These are phyloP conservation scores for Piper betle DNA, from an alignment of 164 flowering plant genomes.

Conservation along the genomic window DNA sequence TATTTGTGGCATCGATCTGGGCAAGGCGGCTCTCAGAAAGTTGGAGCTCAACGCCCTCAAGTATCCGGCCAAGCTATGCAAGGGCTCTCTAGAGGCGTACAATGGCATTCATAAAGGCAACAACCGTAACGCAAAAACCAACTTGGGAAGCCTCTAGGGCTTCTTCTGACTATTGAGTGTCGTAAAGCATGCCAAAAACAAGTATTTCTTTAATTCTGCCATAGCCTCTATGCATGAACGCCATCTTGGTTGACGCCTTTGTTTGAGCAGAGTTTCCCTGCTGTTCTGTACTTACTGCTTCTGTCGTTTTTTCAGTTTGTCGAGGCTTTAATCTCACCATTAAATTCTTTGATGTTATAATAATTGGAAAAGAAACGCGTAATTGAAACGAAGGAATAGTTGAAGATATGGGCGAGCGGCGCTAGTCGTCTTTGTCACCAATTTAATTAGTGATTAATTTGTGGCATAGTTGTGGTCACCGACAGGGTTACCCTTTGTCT, in stretches of 20 bases:
- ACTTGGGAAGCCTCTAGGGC: not conserved
- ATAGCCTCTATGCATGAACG: not conserved
- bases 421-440: too few relatives aligned
- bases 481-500: too few relatives aligned
- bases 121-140: not conserved
- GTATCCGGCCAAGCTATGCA: slow-evolving; percentile 13
- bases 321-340: too few relatives aligned
- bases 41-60: slow-evolving; percentile 28
- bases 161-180: not conserved
- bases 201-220: not conserved
- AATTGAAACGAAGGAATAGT: too few relatives aligned
- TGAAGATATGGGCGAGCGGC: too few relatives aligned
- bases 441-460: too few relatives aligned
- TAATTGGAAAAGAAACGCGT: too few relatives aligned
- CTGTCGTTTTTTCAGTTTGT: too few relatives aligned
- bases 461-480: too few relatives aligned
- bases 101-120: not conserved
- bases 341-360: too few relatives aligned
- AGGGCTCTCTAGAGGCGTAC: not conserved
- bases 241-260: not conserved
- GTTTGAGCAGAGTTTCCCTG: too few relatives aligned
- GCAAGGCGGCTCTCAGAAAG: slow-evolving; percentile 33
- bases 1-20: slow-evolving; percentile 46
- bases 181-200: not conserved
- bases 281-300: too few relatives aligned